A percentile compares a stretch with the other conserved stretches of the same genome.
phyloP scores from a whole-genome alignment of 1,139 yeast species.

The Suhomyces kunorum region DNA sequence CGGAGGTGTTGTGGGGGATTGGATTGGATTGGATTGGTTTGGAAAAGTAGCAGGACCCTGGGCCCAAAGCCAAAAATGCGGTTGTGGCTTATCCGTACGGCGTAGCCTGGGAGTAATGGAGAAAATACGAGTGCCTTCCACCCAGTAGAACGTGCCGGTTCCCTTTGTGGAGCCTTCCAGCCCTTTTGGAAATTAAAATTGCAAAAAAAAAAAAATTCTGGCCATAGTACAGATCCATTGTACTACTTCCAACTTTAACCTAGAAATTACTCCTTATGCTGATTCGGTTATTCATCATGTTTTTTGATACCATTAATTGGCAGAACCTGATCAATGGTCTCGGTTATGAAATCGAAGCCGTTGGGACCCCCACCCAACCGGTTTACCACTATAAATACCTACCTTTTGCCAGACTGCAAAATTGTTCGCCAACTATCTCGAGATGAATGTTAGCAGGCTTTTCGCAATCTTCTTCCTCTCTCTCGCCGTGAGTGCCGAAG shows the following conservation, averaged over 20 bases:
- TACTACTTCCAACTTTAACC: neutral
- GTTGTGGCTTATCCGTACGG: neutral
- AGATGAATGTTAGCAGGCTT: slow-evolving; percentile 1
- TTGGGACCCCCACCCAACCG: no score
- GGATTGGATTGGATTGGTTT: no score
- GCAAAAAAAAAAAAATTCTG: no score
- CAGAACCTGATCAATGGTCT: neutral
- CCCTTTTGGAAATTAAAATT: neutral
- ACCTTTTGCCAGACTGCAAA: neutral
- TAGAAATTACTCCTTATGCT: neutral
- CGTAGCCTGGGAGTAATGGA: neutral
- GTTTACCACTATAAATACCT: neutral
- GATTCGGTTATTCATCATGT: neutral
- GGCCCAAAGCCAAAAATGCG: no score
- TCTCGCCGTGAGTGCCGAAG: neutral
- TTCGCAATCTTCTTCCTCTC: slow-evolving; percentile 2
- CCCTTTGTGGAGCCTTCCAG: neutral
- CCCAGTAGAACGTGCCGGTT: neutral
- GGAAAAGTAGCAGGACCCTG: neutral
- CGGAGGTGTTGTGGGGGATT: no score
- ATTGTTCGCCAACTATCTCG: no score
- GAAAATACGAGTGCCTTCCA: neutral
- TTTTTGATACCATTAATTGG: neutral
- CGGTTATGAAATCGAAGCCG: slow-evolving; percentile 2
- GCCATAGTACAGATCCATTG: neutral